Percentiles rank a stretch among this genome's conserved stretches.
Conservation (phyloP, 1,139 yeast species). For the Maudiozyma humilis region DNA sequence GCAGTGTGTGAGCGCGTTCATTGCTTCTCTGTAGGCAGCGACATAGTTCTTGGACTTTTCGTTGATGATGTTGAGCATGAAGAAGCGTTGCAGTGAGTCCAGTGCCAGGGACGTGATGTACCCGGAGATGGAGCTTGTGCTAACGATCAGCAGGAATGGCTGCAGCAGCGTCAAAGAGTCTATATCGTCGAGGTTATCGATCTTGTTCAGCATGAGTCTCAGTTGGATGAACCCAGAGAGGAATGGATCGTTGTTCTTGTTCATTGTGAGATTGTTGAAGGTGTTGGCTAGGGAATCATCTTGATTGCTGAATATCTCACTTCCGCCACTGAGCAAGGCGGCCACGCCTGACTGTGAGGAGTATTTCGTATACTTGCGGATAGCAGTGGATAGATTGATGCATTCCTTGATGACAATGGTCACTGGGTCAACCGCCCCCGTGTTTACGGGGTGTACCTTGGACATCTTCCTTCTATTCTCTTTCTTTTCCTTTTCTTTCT, state of each 20-base stretch:
- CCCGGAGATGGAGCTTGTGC: conserved; percentile 80
- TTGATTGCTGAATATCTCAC: conserved; percentile 36
- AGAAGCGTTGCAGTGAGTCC: conserved; percentile 59
- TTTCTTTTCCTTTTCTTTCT: background rate
- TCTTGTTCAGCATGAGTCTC: conserved; percentile 58
- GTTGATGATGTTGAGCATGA: conserved; percentile 52
- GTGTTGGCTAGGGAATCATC: conserved; percentile 32
- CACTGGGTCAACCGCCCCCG: conserved; percentile 54
- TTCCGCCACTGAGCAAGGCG: conserved; percentile 58
- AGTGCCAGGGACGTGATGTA: conserved; percentile 77
- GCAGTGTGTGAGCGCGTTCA: conserved; percentile 82
- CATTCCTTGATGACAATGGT: conserved; percentile 86
- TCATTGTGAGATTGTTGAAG: conserved; percentile 22
- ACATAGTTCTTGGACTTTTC: conserved; percentile 43
- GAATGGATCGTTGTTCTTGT: conserved; percentile 48
- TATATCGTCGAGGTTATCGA: conserved; percentile 45
- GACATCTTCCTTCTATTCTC: background rate
- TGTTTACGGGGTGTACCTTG: background rate
- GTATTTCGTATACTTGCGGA: conserved; percentile 82
- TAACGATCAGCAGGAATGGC: conserved; percentile 81
- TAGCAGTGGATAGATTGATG: conserved; percentile 75
- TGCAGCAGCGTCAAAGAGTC: conserved; percentile 71
- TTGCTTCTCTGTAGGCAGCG: conserved; percentile 39
- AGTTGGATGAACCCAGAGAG: conserved; percentile 75
- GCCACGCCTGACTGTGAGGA: conserved; percentile 76